Base-by-base conservation (phyloP, 352 stramenopile genomes). In the Phytophthora agathidicida region DNA sequence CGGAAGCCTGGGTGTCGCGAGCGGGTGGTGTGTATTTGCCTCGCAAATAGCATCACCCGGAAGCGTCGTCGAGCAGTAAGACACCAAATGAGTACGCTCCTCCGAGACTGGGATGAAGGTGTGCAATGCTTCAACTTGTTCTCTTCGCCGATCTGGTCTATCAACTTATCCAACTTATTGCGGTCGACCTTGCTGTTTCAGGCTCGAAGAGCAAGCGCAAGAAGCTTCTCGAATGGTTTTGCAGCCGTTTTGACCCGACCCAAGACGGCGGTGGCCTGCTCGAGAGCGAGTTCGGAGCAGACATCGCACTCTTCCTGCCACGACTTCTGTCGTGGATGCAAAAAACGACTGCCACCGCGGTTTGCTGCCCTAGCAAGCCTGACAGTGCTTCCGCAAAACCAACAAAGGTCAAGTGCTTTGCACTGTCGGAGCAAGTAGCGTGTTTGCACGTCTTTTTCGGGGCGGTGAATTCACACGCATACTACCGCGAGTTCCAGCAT, bases 1-100 rank as follows among this genome's bases (percentile, higher is more conserved):
- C 83, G 0, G 80, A 90, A 37, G 30, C 64, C 0, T 95, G 86
- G 86, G 77, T 91, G 16, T 95, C 86, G 5, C 71, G 82, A 46
- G 86, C 86, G 9, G 86, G 86, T 7, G 86, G 86, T 5, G 83
- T 95, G 8, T 95, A 95, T 44, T 47, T 95, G 32, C 80, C 83
- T 26, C 68, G 75, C 11, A 81, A 80, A 39, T 74, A 69, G 16
- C 41, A 41, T 42, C 7, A 31, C 20, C 36, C 16, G 45, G 41
- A 70, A 68, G 17, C 53, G 56, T 59, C 62, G 48, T 41, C 5
- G 5, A 39, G n/a, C 7, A 26, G 14, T 20, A 38, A 41, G 30
- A 16, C 10, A 16, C 23, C 3, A 39, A 6, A 84, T 80, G 70
- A 83, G 49, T 17, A 59, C 44, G 7, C 59, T 90, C 5, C 71